Evolutionary conservation across 495 filamentous ascomycete genomes (phyloP), one percentile per base, ranked within the genome.

Genomic region (Tuber aestivum): DNA sequence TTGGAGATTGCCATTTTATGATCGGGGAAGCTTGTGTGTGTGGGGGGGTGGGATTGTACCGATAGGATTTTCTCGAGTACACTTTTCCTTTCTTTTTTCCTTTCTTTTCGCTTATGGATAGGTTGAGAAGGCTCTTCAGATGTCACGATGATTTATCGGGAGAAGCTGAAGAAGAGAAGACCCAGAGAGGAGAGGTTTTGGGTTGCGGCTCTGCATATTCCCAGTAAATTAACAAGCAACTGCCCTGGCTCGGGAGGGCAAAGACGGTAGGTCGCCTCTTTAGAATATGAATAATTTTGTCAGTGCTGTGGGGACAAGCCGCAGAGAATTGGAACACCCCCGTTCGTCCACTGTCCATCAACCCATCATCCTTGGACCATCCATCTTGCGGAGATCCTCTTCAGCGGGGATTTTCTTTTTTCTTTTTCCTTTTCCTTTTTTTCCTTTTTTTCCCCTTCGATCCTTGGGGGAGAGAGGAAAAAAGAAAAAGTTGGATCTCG

Each of bases 121-220:
- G 23, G n/a, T 12, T 56, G 50, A 14, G n/a, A 48, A 48, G 38
- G 32, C 21, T 76, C 68, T 38, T 37, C 41, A 71, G 45, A 42
- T 68, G 61, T 41, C 56, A 65, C 56, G 56, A 65, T 65, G 56
- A 65, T 65, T 71, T 73, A 79, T 79, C 40, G 72, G 50, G 78
- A 75, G 78, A 76, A 73, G 76, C 70, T 79, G 77, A 27, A 61
- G 76, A 75, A 77, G 72, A 75, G 72, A 41, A 12, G 48, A 71
- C 27, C 16, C 27, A 38, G 45, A 56, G 69, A 79, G 27, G 75
- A 78, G 72, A 50, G 40, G 69, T 44, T 71, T 72, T 77, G 72
- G 74, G 77, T 79, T 79, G 78, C 78, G 78, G 78, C 78, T 79
- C 78, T 79, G 78, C 78, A 71, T 70, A 69, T 73, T 76, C 78